Percentiles rank a stretch among this genome's conserved stretches.
Conservation (phyloP, 768 basidiomycete species). For the Leccinum subgranulosum region DNA sequence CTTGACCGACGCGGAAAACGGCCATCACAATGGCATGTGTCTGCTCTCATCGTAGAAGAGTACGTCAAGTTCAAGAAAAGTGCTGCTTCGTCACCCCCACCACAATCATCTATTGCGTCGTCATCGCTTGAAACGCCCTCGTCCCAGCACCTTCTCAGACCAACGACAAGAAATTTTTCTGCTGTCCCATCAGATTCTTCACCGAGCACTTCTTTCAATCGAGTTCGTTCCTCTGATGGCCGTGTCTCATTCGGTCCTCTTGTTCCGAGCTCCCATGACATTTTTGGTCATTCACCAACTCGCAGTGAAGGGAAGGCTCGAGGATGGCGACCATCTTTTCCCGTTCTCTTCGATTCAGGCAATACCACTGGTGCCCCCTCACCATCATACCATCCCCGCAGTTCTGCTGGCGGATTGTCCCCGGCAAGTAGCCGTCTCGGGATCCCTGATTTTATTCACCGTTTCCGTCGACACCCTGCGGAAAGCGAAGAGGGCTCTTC, state of each 20-base stretch:
- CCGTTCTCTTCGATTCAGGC: slow-evolving; percentile 23
- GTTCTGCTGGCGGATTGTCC: slow-evolving; percentile 34
- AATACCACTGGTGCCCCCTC: slow-evolving; percentile 40
- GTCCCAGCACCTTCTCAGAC: slow-evolving; percentile 12
- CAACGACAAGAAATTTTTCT: slow-evolving; percentile 17
- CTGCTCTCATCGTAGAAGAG: slow-evolving; percentile 69
- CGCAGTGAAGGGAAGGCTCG: slow-evolving; percentile 38
- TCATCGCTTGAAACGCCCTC: slow-evolving; percentile 16
- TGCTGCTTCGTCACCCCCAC: slow-evolving; percentile 7
- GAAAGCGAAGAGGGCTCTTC: slow-evolving; percentile 49
- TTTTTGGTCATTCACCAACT: slow-evolving; percentile 43
- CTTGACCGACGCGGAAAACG: slow-evolving; percentile 44
- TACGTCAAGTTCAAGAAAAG: slow-evolving; percentile 46
- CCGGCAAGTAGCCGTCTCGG: slow-evolving; percentile 44
- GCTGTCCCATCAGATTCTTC: slow-evolving; percentile 39
- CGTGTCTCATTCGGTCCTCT: slow-evolving; percentile 58
- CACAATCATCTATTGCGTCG: slow-evolving; percentile 11
- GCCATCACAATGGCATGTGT: slow-evolving; percentile 58
- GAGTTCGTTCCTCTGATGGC: slow-evolving; percentile 43
- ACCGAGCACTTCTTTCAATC: slow-evolving; percentile 38
- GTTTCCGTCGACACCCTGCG: slow-evolving; percentile 31
- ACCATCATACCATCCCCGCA: slow-evolving; percentile 22
- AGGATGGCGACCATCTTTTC: slow-evolving; percentile 29
- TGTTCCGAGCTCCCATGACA: slow-evolving; percentile 45
- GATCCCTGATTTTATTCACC: slow-evolving; percentile 36